These are phyloP conservation scores for Hyaloscypha bicolor DNA, from an alignment of 495 filamentous ascomycete species.

Conservation along the genomic window DNA sequence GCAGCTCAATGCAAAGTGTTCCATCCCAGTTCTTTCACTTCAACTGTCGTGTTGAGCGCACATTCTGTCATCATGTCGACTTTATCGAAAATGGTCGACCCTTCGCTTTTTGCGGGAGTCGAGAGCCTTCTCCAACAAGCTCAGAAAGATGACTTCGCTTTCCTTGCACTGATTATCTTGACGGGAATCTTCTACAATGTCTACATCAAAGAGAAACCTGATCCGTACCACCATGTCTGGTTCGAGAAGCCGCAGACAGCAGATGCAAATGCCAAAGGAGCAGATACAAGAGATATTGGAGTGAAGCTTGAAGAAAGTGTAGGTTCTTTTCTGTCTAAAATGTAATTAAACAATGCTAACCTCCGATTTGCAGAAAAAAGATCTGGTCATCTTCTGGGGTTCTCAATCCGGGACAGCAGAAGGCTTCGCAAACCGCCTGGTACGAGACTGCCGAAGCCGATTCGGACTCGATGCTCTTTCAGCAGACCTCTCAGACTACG, in stretches of 20 bases:
- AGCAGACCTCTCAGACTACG: constrained; percentile 54
- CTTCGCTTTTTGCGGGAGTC: background rate
- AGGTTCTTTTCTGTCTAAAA: constrained; percentile 30
- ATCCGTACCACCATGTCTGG: constrained; percentile 38
- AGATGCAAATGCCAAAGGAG: constrained; percentile 7
- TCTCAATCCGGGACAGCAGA: constrained; percentile 60
- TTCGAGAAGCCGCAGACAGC: constrained; percentile 39
- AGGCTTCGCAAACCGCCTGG: constrained; percentile 48
- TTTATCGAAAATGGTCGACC: background rate
- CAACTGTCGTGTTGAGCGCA: background rate
- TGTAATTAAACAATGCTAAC: constrained; percentile 41
- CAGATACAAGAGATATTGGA: constrained; percentile 35
- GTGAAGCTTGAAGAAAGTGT: constrained; percentile 33
- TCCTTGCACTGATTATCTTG: constrained; percentile 17
- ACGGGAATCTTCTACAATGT: constrained; percentile 30
- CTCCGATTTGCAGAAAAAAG: constrained; percentile 28
- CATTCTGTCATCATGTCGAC: background rate
- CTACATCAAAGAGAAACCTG: constrained; percentile 34
- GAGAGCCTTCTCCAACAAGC: background rate
- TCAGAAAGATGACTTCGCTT: constrained; percentile 15
- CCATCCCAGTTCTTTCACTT: background rate
- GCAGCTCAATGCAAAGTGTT: background rate
- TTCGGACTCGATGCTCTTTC: constrained; percentile 47
- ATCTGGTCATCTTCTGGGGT: constrained; percentile 56
- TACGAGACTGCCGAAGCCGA: constrained; percentile 44